Percentiles rank a stretch among this genome's conserved stretches.
phyloP scores from a whole-genome alignment of 2,329 filamentous ascomycete species.

The Hyphodiscus sp. region DNA sequence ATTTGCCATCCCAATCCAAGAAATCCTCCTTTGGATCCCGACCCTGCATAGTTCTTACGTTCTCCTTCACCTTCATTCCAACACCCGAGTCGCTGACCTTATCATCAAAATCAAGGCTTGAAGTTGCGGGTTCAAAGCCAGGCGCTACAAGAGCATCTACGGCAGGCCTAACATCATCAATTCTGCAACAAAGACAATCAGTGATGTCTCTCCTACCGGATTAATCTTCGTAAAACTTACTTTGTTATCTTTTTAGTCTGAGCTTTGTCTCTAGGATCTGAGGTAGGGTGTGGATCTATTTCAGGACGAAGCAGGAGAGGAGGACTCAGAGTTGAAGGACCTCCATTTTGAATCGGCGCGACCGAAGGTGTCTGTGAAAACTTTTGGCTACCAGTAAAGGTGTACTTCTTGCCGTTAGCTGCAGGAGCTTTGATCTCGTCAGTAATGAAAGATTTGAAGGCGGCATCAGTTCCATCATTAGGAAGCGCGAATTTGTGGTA shows the following conservation, averaged over 20 bases:
- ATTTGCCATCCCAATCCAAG: slow-evolving; percentile 20
- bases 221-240: not conserved
- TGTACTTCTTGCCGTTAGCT: not conserved
- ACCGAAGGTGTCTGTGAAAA: not conserved
- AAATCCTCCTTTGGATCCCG: slow-evolving; percentile 12
- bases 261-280: not conserved
- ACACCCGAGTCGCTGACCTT: slow-evolving; percentile 7
- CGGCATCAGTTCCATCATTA: not conserved
- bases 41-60: slow-evolving; percentile 19
- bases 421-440: not conserved
- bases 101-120: slow-evolving; percentile 8
- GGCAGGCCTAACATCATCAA: not conserved
- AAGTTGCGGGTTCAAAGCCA: slow-evolving; percentile 2
- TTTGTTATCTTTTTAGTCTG: too few species aligned
- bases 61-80: slow-evolving; percentile 1
- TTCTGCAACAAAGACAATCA: not conserved
- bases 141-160: slow-evolving; percentile 5
- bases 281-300: not conserved
- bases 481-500: not conserved
- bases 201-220: not conserved
- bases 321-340: not conserved
- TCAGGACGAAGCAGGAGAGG: too few species aligned
- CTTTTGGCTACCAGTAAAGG: not conserved
- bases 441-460: not conserved
- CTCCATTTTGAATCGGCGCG: not conserved